Evolutionary conservation across 306 rosid species (phyloP).

Genomic region (Ziziphus jujuba): DNA sequence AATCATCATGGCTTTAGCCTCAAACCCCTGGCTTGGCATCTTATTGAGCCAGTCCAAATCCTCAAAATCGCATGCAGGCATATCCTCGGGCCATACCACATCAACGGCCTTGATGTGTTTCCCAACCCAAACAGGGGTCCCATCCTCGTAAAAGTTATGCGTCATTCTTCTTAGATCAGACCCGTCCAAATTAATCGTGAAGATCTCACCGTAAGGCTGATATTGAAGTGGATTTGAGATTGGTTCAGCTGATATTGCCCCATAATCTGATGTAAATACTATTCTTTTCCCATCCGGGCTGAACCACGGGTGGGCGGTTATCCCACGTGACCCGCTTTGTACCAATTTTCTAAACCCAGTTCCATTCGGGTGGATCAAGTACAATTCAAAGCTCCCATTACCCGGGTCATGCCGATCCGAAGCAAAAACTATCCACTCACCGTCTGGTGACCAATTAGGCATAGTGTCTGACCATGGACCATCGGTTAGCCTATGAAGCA

Average conservation of each 20-base stretch:
- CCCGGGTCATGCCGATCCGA: constrained; percentile 72
- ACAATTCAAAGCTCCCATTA: constrained; percentile 60
- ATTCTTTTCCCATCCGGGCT: constrained; percentile 69
- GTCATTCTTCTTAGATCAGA: constrained; percentile 63
- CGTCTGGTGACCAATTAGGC: constrained; percentile 86
- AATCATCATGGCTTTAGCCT: constrained; percentile 11
- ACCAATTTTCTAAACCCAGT: constrained; percentile 67
- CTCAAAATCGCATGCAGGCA: constrained; percentile 55
- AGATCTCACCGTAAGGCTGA: constrained; percentile 87
- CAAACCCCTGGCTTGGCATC: constrained; percentile 26
- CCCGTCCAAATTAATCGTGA: constrained; percentile 62
- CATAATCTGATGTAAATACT: constrained; percentile 66
- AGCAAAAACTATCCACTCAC: constrained; percentile 80
- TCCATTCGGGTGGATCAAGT: constrained; percentile 72
- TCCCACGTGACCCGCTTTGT: constrained; percentile 67
- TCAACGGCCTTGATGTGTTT: constrained; percentile 45
- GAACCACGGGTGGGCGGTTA: constrained; percentile 72
- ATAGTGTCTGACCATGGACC: constrained; percentile 85
- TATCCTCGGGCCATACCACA: constrained; percentile 41
- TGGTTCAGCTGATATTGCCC: constrained; percentile 84
- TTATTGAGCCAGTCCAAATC: constrained; percentile 75
- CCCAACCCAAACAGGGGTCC: constrained; percentile 74
- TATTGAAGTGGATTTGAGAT: constrained; percentile 78
- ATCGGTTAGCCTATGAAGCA: constrained; percentile 48
- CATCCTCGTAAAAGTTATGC: constrained; percentile 80